Percentiles rank a stretch among this genome's conserved stretches.
These are phyloP conservation scores for Malus orientalis DNA, from an alignment of 306 rosid species.

Conservation along the genomic window DNA sequence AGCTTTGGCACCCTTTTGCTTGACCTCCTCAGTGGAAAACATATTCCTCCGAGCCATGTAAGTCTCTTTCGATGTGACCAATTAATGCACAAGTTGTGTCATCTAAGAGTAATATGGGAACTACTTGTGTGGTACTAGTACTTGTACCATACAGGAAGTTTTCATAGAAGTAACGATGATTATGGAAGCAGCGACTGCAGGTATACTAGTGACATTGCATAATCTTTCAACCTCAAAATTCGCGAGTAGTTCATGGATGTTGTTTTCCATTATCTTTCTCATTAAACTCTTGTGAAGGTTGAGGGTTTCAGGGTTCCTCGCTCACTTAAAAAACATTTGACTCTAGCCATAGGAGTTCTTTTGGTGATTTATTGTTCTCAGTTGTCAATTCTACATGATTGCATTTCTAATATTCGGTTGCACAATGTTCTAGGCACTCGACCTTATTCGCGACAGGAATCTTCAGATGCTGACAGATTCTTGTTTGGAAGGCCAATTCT, in stretches of 20 bases:
- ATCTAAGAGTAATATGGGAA: background rate
- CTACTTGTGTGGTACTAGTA: background rate
- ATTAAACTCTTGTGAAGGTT: background rate
- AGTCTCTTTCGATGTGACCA: constrained; percentile 21
- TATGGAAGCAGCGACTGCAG: background rate
- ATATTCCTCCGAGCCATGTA: constrained; percentile 98
- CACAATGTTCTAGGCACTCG: constrained; percentile 66
- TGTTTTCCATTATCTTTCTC: background rate
- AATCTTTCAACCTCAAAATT: background rate
- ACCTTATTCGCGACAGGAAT: constrained; percentile 84
- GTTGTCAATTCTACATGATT: constrained; percentile 14
- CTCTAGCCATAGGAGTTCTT: background rate
- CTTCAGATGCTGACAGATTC: constrained; percentile 85
- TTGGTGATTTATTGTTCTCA: background rate
- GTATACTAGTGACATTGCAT: background rate
- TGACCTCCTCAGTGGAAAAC: constrained; percentile 97
- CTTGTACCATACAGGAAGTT: background rate
- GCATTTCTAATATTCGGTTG: constrained; percentile 18
- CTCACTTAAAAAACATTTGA: background rate
- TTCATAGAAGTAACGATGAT: background rate
- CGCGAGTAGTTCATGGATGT: background rate
- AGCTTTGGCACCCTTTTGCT: constrained; percentile 95
- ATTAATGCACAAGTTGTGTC: background rate
- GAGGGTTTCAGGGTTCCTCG: background rate
- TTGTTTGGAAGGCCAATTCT: constrained; percentile 87